Evolutionary conservation across 805 yeast species (phyloP).

Genomic region (Isabelozyma pseudorhagii): DNA sequence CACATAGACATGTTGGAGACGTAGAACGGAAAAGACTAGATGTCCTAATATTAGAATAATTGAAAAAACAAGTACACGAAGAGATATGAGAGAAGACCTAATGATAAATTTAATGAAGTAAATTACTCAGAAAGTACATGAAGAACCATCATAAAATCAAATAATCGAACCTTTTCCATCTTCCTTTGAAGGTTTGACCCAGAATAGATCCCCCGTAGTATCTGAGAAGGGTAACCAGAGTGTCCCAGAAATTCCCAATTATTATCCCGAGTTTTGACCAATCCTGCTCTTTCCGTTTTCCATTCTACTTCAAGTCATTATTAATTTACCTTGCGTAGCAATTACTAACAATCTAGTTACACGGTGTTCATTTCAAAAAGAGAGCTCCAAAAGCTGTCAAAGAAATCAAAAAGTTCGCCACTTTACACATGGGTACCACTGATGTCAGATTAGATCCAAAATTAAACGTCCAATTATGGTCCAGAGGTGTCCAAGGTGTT

Average conservation of each 20-base stretch:
- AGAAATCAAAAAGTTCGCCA: constrained; percentile 98
- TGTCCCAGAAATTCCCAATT: too few relatives aligned
- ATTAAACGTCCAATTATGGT: constrained; percentile 98
- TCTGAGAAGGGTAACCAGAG: too few relatives aligned
- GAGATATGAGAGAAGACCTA: neutral
- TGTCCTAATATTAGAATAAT: neutral
- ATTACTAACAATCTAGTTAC: constrained; percentile 66
- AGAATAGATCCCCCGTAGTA: too few relatives aligned
- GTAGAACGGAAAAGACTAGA: neutral
- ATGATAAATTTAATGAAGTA: neutral
- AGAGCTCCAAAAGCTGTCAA: constrained; percentile 99
- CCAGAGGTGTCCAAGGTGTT: constrained; percentile 99
- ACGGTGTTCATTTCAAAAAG: constrained; percentile 98
- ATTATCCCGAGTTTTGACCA: too few relatives aligned
- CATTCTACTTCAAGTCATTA: neutral
- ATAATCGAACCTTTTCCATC: too few relatives aligned
- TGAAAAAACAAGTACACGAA: neutral
- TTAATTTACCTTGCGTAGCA: neutral
- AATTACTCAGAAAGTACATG: too few relatives aligned
- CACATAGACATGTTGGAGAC: neutral
- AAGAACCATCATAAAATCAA: too few relatives aligned
- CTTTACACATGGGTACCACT: constrained; percentile 97
- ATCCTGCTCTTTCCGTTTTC: neutral
- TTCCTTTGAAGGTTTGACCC: too few relatives aligned
- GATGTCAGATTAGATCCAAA: constrained; percentile 99